Evolutionary conservation across 192 early-diverging fungal species (phyloP), one percentile per base, ranked within the genome.

Genomic region (Ramicandelaber brevisporus): DNA sequence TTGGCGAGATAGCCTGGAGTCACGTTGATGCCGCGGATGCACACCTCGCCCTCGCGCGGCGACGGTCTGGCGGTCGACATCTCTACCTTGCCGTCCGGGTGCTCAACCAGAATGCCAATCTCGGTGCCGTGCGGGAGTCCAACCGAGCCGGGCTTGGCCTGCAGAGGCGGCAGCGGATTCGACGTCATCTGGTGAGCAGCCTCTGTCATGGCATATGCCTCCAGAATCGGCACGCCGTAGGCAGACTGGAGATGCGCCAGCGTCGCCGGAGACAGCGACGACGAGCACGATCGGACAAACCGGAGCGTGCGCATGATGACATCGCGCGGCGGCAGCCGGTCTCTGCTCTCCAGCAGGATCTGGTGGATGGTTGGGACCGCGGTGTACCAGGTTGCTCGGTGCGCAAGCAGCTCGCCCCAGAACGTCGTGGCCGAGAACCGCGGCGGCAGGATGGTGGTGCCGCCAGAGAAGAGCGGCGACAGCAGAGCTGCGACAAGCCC

Each of bases 181-280:
- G 75, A 72, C 30, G 71, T 73, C 62, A 85, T 73, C 51, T 82
- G 81, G 41, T 85, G 81, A 8, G 76, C 44, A n/a, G 78, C 76
- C 53, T 85, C 81, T 3, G 76, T 77, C 76, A 83, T 78, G 12
- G 79, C 73, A 36, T 81, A 78, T 0, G 78, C 78, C 45, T 78
- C 75, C 20, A 85, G 44, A 2, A 85, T 72, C 8, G 75, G 78
- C 1, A 69, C 76, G 6, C 58, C 38, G 30, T 71, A 66, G 13
- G 36, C 38, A 20, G 48, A 21, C 48, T 85, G 78, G 3, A 85
- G 46, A 11, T 65, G 54, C 20, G 59, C 42, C 14, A 82, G 46
- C 10, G 67, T 65, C 0, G 57, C 41, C 13, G 78, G 78, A 6
- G 77, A 72, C 32, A 75, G 50, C 17, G 66, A 65, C 1, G 79